Evolutionary conservation across 345 rosid species (phyloP), one percentile per base, ranked within the genome.

Genomic region (Eucalyptus tenuipes): DNA sequence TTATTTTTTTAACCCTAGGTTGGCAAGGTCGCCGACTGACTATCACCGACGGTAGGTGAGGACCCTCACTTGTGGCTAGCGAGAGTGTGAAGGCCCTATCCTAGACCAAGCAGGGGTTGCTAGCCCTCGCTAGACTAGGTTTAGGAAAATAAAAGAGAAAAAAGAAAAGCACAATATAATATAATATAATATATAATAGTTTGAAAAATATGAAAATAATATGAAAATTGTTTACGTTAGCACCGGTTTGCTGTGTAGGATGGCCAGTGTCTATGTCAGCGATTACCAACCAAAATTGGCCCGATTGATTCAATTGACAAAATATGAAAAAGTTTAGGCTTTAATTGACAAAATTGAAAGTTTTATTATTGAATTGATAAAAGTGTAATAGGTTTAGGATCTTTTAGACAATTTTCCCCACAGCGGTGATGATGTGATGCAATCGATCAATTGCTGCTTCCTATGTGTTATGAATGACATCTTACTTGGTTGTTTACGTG

Each of bases 21-120:
- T 3, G 1, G 57, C 5, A 52, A 3, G 25, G 24, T 52, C 0
- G 10, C 10, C 0, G 0, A 18, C 1, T 52, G 10, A 52, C 25
- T 0, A 24, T 52, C 2, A 1, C 0, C 0, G 0, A 25, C 5
- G 0, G 0, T 52, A 20, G 4, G 25, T 0, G 10, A 52, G 24
- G 25, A 52, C 25, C 0, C 24, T 52, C 10, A 0, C 10, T 52
- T 52, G 0, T 52, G 24, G 55, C 10, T 0, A 52, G 24, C 2
- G 2, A 52, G 57, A 52, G 24, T 52, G 55, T 52, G 55, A 52
- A 52, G 24, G 57, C 1, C 10, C 5, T 52, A 52, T 0, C 57
- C 24, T 0, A 7, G 0, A 0, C 57, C 57, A 52, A 7, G 24
- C 57, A 52, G 7, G 57, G 57, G 57, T 52, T 0, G 5, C 57